Evolutionary conservation across 257 asterid species (phyloP).

Genomic region (Salvia miltiorrhiza): DNA sequence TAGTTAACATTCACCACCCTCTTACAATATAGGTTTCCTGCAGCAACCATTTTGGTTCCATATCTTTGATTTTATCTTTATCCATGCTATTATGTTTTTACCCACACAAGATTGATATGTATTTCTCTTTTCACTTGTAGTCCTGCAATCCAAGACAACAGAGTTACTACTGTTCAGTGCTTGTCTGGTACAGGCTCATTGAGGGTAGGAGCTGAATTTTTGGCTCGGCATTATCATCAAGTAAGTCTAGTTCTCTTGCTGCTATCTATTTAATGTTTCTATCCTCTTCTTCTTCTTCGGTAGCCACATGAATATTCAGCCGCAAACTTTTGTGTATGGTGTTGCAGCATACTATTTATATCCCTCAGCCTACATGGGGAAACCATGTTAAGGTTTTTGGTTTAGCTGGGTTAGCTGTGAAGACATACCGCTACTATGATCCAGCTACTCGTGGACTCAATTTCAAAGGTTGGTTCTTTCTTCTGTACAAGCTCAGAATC

Average conservation of each 20-base stretch:
- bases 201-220: conserved; percentile 96
- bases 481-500: not conserved
- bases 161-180: conserved; percentile 96
- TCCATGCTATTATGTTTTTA: not conserved
- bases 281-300: not conserved
- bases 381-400: conserved; percentile 85
- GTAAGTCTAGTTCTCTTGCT: conserved; percentile 34
- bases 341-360: conserved; percentile 73
- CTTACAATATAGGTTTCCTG: not conserved
- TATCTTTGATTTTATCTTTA: not conserved
- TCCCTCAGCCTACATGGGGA: conserved; percentile 98
- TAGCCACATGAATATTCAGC: conserved; percentile 8
- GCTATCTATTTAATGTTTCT: not conserved
- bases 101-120: not conserved
- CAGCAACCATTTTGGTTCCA: not conserved
- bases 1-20: not conserved
- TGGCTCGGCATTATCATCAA: conserved; percentile 81
- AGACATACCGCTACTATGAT: conserved; percentile 83
- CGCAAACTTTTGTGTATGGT: not conserved
- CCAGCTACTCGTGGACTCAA: conserved; percentile 93
- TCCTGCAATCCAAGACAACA: conserved; percentile 85
- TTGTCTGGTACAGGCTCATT: conserved; percentile 98
- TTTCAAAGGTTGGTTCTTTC: conserved; percentile 59
- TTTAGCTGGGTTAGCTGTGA: conserved; percentile 86
- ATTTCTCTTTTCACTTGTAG: conserved; percentile 37